Evolutionary conservation across 73 alveolate genomes (phyloP).

Genomic region (Paramecium octaurelia): DNA sequence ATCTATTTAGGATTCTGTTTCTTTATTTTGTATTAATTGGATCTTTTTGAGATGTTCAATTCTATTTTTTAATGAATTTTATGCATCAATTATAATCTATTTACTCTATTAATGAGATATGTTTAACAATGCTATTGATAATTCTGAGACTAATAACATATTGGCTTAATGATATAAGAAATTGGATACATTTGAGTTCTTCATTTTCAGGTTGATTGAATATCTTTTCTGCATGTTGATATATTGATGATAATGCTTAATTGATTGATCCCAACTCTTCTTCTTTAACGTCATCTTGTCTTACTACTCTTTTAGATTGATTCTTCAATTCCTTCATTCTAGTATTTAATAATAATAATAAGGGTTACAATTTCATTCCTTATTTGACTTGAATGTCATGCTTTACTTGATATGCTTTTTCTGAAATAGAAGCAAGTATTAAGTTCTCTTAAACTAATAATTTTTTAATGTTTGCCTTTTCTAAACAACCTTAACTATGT

Average conservation of each 20-base stretch:
- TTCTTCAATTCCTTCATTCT: constrained; percentile 21
- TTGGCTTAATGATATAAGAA: neutral
- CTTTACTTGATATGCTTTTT: constrained; percentile 27
- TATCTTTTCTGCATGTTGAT: constrained; percentile 18
- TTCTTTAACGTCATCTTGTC: neutral
- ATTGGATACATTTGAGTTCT: neutral
- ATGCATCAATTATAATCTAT: neutral
- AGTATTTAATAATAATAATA: neutral
- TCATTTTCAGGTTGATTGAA: constrained; percentile 16
- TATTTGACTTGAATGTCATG: neutral
- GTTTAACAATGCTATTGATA: neutral
- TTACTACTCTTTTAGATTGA: neutral
- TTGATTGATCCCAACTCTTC: neutral
- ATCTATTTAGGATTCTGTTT: neutral
- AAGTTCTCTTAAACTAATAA: constrained; percentile 17
- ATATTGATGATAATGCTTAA: neutral
- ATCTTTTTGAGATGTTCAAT: constrained; percentile 2
- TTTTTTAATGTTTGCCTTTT: constrained; percentile 48
- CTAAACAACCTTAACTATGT: constrained; percentile 51
- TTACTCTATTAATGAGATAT: neutral
- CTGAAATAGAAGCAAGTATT: constrained; percentile 29
- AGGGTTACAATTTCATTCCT: neutral
- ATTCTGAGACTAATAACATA: constrained; percentile 2
- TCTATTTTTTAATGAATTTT: neutral
- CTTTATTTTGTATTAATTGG: neutral